phyloP scores from a whole-genome alignment of 1,139 yeast genomes.

The Taphrina confusa region DNA sequence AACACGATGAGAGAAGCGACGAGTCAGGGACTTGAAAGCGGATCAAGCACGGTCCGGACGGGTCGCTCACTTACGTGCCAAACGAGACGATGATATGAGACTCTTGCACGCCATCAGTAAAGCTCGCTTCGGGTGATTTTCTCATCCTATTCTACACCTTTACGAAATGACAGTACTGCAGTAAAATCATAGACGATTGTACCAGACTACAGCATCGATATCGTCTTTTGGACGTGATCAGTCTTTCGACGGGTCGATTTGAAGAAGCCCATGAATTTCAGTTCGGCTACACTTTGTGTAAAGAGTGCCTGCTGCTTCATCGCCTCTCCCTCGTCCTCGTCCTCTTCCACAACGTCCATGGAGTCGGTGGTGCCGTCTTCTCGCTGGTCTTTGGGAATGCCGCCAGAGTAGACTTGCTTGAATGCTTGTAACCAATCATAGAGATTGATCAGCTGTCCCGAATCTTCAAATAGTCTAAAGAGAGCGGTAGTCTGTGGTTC shows the following conservation, averaged over 20 bases:
- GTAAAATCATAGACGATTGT: too few relatives aligned
- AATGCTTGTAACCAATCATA: constrained; percentile 38
- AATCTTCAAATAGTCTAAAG: constrained; percentile 35
- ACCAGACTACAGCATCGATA: not conserved
- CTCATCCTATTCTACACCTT: too few relatives aligned
- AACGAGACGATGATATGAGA: not conserved
- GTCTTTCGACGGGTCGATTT: constrained; percentile 37
- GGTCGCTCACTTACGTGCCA: not conserved
- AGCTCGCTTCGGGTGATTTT: not conserved
- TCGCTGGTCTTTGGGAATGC: not conserved
- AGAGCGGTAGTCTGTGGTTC: constrained; percentile 35
- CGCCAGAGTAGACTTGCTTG: constrained; percentile 2
- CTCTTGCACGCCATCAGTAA: not conserved
- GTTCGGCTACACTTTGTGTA: constrained; percentile 35
- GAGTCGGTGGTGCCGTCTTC: not conserved
- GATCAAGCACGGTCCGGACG: not conserved
- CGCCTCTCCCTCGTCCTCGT: constrained; percentile 15
- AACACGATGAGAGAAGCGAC: too few relatives aligned
- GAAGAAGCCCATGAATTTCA: constrained; percentile 37
- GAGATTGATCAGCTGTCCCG: constrained; percentile 37
- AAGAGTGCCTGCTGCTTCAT: constrained; percentile 32
- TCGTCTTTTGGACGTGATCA: constrained; percentile 37
- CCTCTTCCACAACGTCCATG: constrained; percentile 2
- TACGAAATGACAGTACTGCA: too few relatives aligned
- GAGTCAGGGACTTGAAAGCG: not conserved